Conservation (phyloP, 345 rosid species). For the Rhizophora mangle region DNA sequence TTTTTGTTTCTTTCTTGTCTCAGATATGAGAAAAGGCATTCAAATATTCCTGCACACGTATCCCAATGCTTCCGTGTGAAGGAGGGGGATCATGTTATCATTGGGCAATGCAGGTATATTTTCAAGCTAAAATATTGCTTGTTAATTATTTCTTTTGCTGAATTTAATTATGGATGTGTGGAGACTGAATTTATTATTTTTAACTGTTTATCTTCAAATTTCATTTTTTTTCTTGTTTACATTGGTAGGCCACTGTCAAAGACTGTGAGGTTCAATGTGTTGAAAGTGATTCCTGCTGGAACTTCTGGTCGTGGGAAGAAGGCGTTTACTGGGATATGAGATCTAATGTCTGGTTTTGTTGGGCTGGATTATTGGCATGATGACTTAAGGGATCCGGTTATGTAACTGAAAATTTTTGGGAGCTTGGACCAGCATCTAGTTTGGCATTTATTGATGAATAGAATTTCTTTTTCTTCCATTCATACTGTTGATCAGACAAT, state of each 20-base stretch:
- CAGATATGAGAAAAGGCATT: slow-evolving; percentile 77
- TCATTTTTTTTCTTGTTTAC: background rate
- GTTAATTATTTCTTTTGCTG: too few species aligned
- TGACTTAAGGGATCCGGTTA: background rate
- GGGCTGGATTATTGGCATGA: background rate
- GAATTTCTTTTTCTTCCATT: background rate
- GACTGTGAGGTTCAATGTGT: slow-evolving; percentile 73
- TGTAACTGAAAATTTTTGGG: slow-evolving; percentile 1
- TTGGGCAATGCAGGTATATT: slow-evolving; percentile 75
- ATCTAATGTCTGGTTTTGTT: background rate
- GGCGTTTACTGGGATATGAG: slow-evolving; percentile 54
- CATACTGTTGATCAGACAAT: background rate
- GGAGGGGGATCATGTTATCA: slow-evolving; percentile 65
- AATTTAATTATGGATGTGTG: too few species aligned
- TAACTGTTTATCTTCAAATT: background rate
- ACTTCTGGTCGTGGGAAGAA: slow-evolving; percentile 69
- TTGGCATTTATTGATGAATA: background rate
- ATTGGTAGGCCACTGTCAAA: slow-evolving; percentile 62
- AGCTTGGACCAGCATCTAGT: slow-evolving; percentile 6
- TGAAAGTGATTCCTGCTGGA: slow-evolving; percentile 83
- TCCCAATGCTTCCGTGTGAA: slow-evolving; percentile 81
- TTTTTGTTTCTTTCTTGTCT: background rate
- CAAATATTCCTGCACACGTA: slow-evolving; percentile 67
- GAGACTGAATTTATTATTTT: background rate
- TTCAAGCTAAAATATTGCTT: background rate